Evolutionary conservation across 495 filamentous ascomycete species (phyloP), one percentile per base, ranked within the genome.

Genomic region (Oidiodendron maius): DNA sequence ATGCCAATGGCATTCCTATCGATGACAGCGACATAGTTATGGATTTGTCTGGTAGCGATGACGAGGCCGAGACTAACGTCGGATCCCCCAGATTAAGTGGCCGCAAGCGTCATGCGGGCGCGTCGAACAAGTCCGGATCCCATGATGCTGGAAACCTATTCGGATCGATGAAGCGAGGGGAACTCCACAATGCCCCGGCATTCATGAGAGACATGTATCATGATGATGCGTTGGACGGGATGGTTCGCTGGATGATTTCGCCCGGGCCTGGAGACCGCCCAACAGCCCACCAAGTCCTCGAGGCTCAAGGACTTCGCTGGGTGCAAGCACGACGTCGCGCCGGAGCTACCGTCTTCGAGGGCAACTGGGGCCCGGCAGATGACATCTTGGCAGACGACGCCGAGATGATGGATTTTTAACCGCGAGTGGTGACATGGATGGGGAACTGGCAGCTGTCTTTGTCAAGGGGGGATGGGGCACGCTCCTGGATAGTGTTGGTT

Each of bases 261-360:
- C 85, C 87, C 3, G 68, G 83, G 25, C 86, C 91, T 0, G 56
- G 65, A n/a, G 66, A 81, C 40, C 84, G 93, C 23, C 91, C 91
- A 8, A 80, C 77, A 0, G 77, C 85, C 17, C 76, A 82, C 37
- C 78, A 95, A 50, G 66, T 97, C 10, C 71, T 95, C 40, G 60
- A 68, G 39, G 71, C 74, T 2, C 78, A 77, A 32, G 84, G 87
- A 16, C 73, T 93, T 20, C 73, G 72, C 49, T 98, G 94, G 83
- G 84, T 89, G 16, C 76, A 76, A 46, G 61, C 62, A 39, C 81
- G 89, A 50, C 82, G 87, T 26, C 80, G 82, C 38, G 87, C 89
- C 20, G 86, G 87, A 22, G 94, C 94, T 18, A 94, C 87, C 9
- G 81, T 96, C 42, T 97, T 83, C 52, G 93, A 98, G 69, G 94